These are phyloP conservation scores for Ophiostoma himal-ulmi DNA, from an alignment of 2,329 filamentous ascomycete species.

Conservation along the genomic window DNA sequence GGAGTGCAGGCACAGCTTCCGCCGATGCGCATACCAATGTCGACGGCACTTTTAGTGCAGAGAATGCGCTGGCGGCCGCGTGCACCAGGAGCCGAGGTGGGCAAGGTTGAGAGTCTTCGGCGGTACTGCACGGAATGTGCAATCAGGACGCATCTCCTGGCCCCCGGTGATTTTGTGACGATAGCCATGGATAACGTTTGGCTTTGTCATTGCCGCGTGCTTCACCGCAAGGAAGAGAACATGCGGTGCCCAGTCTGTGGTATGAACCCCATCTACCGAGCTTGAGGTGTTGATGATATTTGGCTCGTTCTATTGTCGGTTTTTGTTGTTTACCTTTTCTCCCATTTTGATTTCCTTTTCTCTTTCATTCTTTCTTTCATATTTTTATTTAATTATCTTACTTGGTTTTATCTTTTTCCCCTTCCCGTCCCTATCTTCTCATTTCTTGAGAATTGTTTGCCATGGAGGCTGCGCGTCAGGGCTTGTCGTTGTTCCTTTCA, in stretches of 20 bases:
- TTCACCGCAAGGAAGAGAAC: slow-evolving; percentile 1
- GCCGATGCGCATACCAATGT: background rate
- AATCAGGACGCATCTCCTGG: slow-evolving; percentile 20
- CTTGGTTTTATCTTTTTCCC: background rate
- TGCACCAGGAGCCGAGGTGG: slow-evolving; percentile 23
- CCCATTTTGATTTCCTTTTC: no score
- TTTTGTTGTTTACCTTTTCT: background rate
- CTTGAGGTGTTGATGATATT: background rate
- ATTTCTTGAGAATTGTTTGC: background rate
- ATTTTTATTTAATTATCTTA: background rate
- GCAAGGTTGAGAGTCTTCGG: slow-evolving; percentile 25
- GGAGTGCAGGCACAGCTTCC: background rate
- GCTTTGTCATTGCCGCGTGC: slow-evolving; percentile 24
- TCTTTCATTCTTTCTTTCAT: background rate
- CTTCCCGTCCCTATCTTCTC: background rate
- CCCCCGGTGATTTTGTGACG: slow-evolving; percentile 20
- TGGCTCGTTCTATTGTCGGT: background rate
- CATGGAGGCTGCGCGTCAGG: no score
- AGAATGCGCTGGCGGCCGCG: slow-evolving; percentile 15
- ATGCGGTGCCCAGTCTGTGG: slow-evolving; percentile 20
- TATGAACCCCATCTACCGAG: slow-evolving; percentile 22
- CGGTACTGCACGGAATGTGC: slow-evolving; percentile 27
- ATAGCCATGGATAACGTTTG: slow-evolving; percentile 18
- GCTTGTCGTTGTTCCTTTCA: background rate
- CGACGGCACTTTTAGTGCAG: background rate